A percentile compares a stretch with the other conserved stretches of the same genome.
Conservation (phyloP, 495 filamentous ascomycete species). For the Cercophora sp. region DNA sequence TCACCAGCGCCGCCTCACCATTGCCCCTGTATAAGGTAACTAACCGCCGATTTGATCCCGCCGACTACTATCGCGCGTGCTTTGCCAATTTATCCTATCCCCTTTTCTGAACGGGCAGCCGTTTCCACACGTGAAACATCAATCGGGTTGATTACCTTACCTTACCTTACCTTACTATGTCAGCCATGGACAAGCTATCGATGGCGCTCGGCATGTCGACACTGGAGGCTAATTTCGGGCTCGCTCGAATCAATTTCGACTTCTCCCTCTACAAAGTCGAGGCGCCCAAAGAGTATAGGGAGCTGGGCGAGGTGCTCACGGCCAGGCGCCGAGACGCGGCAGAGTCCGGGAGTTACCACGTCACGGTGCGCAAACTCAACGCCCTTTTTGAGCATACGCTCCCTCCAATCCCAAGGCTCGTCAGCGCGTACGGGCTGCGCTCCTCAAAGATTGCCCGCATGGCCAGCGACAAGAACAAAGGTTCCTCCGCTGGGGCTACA, state of each 20-base stretch:
- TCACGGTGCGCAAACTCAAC: not conserved
- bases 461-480: not conserved
- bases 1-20: no score
- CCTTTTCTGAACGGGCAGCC: no score
- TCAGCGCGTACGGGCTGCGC: not conserved
- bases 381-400: not conserved
- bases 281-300: not conserved
- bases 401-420: not conserved
- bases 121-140: no score
- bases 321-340: constrained; percentile 5
- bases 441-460: not conserved
- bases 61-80: no score
- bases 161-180: no score
- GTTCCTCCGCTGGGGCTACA: not conserved
- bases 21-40: no score
- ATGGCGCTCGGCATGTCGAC: no score
- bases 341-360: not conserved
- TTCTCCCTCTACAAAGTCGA: constrained; percentile 2
- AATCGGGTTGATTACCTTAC: no score
- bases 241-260: not conserved
- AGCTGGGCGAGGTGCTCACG: not conserved
- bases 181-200: no score
- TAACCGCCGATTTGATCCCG: no score
- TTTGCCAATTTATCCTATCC: no score
- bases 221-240: not conserved